Evolutionary conservation across 2,329 filamentous ascomycete genomes (phyloP), one percentile per base, ranked within the genome.

Genomic region (Colletotrichum zoysiae): DNA sequence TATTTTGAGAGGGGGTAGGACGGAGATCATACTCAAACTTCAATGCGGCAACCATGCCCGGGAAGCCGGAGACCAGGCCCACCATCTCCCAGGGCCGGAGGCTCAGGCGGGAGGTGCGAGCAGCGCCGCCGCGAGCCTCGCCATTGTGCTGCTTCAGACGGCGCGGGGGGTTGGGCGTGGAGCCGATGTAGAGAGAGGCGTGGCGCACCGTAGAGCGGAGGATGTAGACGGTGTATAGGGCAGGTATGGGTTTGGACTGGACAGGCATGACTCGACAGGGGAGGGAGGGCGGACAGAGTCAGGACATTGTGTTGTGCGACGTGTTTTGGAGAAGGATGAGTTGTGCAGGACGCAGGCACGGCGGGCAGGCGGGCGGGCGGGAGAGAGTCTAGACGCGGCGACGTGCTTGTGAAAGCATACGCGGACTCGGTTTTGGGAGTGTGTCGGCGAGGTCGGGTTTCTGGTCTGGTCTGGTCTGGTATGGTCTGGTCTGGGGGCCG

Each of bases 111-210:
- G 92, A 89, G 0, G 96, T 99, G 58, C 91, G 88, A 40, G 86
- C 89, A 40, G 96, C 96, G 46, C 96, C 96, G 63, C 96, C 96
- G 78, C 90, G 92, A 42, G 87, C 87, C 61, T 90, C 84, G 64
- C 96, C 96, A 87, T 99, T 99, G 83, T 99, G 96, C 80, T 98
- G 96, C 73, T 90, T 91, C 33, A 98, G 86, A 18, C 96, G 92
- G 71, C 95, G 89, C 1, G 91, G 90, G 53, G 96, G 95, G 78
- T 98, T 91, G 0, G 95, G 95, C 1, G 96, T 98, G 55, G 94
- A 97, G 65, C 96, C 96, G 66, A 98, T 92, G 81, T 99, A 99
- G 38, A 95, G 86, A 2, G 88, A 90, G 38, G 88, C 86, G 78
- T 90, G 90, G 57, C 89, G 88, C 12, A 95, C 87, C 0, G 91